These are phyloP conservation scores for Cryptococcus neoformans DNA, from an alignment of 1,284 basidiomycete species.

Conservation along the genomic window DNA sequence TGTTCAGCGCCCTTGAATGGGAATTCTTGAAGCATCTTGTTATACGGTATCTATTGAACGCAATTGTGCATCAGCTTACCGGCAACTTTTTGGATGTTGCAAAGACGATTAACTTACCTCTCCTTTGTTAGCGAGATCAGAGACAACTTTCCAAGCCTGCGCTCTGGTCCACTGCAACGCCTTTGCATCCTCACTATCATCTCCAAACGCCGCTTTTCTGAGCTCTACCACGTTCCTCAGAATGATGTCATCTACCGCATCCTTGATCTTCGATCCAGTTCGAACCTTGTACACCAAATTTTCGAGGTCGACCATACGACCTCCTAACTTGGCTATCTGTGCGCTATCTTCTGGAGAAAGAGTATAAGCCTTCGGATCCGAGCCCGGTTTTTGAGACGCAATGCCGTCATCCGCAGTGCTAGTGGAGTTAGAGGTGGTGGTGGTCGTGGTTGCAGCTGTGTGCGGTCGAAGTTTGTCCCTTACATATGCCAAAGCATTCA, in stretches of 20 bases:
- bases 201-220: slow-evolving; percentile 88
- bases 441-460: slow-evolving; percentile 13
- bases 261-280: slow-evolving; percentile 63
- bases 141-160: slow-evolving; percentile 85
- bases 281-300: slow-evolving; percentile 79
- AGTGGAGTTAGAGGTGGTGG: slow-evolving; percentile 35
- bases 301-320: slow-evolving; percentile 64
- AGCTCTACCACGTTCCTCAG: slow-evolving; percentile 74
- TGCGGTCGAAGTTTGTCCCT: slow-evolving; percentile 64
- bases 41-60: slow-evolving; percentile 65
- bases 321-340: slow-evolving; percentile 72
- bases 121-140: slow-evolving; percentile 63
- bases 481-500: slow-evolving; percentile 76
- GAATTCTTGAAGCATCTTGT: slow-evolving; percentile 74
- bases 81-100: background rate
- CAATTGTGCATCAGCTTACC: no score
- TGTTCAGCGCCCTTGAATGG: slow-evolving; percentile 90
- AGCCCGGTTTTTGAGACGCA: slow-evolving; percentile 16
- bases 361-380: slow-evolving; percentile 8
- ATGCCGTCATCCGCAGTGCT: background rate
- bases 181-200: slow-evolving; percentile 83
- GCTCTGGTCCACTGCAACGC: slow-evolving; percentile 76
- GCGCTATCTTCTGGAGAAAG: slow-evolving; percentile 54
- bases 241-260: slow-evolving; percentile 87
- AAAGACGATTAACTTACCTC: slow-evolving; percentile 56